Evolutionary conservation across 176 grass and related monocot genomes (phyloP).

Genomic region (Dactylis glomerata): DNA sequence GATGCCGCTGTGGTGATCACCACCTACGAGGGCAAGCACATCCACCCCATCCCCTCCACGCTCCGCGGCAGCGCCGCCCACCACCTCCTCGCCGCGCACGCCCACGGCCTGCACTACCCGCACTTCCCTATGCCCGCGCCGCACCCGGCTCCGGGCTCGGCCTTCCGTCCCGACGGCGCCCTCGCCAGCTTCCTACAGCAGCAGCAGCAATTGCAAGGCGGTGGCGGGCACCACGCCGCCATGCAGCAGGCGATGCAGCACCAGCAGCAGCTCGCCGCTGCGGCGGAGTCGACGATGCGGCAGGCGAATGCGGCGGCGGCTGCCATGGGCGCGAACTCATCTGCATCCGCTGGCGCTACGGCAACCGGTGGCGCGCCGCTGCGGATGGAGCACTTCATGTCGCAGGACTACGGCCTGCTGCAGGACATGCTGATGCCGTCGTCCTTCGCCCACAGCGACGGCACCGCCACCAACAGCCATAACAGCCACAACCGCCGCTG

Average conservation of each 20-base stretch:
- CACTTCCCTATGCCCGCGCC: constrained; percentile 10
- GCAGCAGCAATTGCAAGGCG: not conserved
- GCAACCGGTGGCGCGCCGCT: not conserved
- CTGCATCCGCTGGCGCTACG: not conserved
- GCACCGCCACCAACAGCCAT: not conserved
- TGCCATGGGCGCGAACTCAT: not conserved
- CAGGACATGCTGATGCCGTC: constrained; percentile 73
- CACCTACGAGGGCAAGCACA: constrained; percentile 94
- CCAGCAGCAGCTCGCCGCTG: not conserved
- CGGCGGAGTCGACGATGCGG: not conserved
- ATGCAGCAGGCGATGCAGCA: constrained; percentile 19
- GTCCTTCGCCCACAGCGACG: constrained; percentile 43
- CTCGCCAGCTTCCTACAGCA: constrained; percentile 16
- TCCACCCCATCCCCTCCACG: constrained; percentile 68
- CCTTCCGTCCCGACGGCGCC: constrained; percentile 10
- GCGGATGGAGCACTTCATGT: constrained; percentile 60
- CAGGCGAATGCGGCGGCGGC: constrained; percentile 9
- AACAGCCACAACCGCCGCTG: not conserved
- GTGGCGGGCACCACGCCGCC: not conserved
- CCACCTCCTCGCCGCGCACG: constrained; percentile 51
- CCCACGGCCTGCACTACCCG: constrained; percentile 25
- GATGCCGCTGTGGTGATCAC: constrained; percentile 84
- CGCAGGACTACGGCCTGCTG: constrained; percentile 70
- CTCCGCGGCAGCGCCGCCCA: constrained; percentile 57
- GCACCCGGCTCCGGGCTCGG: not conserved